Base-by-base conservation (phyloP, 2,329 filamentous ascomycete species). In the Claviceps capensis region DNA sequence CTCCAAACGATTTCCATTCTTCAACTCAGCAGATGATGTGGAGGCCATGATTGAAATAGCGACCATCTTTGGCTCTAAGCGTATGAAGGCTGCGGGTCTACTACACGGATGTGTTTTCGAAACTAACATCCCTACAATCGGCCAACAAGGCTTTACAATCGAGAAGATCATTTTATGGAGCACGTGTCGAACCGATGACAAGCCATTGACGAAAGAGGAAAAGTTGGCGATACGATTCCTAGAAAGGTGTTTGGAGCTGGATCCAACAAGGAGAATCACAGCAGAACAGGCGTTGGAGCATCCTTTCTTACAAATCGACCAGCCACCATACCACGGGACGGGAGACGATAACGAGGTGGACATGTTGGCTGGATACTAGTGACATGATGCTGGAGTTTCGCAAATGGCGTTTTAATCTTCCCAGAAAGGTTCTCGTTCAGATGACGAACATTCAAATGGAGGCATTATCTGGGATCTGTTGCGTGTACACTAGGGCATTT, bases 31-130 rank as follows among this genome's bases (percentile, higher is more conserved):
- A n/a, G 93, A 98, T 65, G 93, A 98, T 61, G 86, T 98, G 47
- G 93, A 98, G 63, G 93, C 93, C 49, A 85, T 96, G 78, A 91
- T 98, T 59, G 93, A 98, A 68, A 94, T 98, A 58, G 87, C 90
- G 38, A 95, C 88, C 53, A 95, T 98, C 55, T 96, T 97, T 65
- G 93, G 93, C 48, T 77, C 77, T 43, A 83, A 79, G 63, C 82
- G 83, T 53, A 97, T 98, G 91, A 86, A 85, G 63, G 74, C 79
- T 37, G 86, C 85, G 3, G 88, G 88, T 0, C 73, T 88, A 17
- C 73, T 95, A 49, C 93, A 98, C 63, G 93, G 93, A 1, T 87
- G 90, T 61, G 82, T 95, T 53, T 88, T 97, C 57, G 89, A 98
- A 67, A 93, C 88, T 0, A 95, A 81, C 54, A 89, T 98, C 53